These are phyloP conservation scores for Elsinoe fawcettii DNA, from an alignment of 2,329 filamentous ascomycete species.

Conservation along the genomic window DNA sequence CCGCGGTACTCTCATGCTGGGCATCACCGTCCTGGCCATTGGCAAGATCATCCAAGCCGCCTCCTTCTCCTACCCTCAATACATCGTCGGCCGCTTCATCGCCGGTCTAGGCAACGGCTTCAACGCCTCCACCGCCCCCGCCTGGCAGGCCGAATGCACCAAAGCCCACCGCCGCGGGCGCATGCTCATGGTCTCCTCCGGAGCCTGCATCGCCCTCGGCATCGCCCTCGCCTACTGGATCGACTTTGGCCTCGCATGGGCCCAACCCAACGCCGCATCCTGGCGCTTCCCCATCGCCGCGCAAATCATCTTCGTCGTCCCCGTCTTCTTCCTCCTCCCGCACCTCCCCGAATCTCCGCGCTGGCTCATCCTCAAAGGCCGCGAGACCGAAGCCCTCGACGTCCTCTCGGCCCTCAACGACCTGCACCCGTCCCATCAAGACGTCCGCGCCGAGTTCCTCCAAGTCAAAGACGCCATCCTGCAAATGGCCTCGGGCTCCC, in stretches of 20 bases:
- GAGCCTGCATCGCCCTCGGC: constrained; percentile 39
- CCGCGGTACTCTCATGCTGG: constrained; percentile 52
- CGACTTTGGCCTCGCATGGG: constrained; percentile 26
- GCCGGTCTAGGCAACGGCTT: constrained; percentile 37
- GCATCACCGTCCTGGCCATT: constrained; percentile 50
- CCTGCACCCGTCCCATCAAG: constrained; percentile 29
- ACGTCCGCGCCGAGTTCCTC: constrained; percentile 22
- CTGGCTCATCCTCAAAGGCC: constrained; percentile 29
- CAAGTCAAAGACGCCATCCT: constrained; percentile 33
- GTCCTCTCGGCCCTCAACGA: constrained; percentile 31
- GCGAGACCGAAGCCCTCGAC: constrained; percentile 29
- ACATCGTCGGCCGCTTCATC: constrained; percentile 44
- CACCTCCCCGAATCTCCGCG: constrained; percentile 29
- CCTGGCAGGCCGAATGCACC: constrained; percentile 41
- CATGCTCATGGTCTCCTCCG: constrained; percentile 42
- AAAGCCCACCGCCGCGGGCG: constrained; percentile 41
- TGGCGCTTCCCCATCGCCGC: constrained; percentile 28
- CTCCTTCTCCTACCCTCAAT: constrained; percentile 39
- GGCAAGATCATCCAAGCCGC: constrained; percentile 53
- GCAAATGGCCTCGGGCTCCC: constrained; percentile 27
- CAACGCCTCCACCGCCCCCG: constrained; percentile 37
- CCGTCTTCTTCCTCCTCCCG: constrained; percentile 20
- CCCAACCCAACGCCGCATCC: constrained; percentile 25
- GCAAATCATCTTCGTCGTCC: constrained; percentile 25
- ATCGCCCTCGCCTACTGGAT: constrained; percentile 38